phyloP scores from a whole-genome alignment of 305 asterid genomes.

The Fraxinus greggii region DNA sequence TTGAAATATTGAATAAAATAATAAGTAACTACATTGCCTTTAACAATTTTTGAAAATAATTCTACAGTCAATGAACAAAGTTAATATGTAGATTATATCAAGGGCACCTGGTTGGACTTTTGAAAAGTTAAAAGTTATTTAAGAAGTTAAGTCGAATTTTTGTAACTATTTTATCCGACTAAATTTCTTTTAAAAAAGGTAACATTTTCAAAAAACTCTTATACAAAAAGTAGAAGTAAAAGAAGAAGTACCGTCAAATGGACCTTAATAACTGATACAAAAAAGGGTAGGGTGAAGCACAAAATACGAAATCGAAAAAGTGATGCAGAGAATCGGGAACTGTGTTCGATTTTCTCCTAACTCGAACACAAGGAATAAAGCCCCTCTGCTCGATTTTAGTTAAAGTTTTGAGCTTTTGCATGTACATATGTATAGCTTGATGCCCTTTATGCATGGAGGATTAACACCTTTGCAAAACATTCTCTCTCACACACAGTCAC shows the following conservation, averaged over 20 bases:
- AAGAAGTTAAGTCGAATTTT: background rate
- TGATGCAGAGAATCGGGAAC: constrained; percentile 50
- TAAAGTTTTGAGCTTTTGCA: constrained; percentile 16
- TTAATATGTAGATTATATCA: background rate
- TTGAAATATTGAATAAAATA: too few relatives aligned
- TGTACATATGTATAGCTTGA: background rate
- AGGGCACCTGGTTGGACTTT: background rate
- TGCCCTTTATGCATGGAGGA: background rate
- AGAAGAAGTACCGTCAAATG: too few relatives aligned
- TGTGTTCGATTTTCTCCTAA: constrained; percentile 36
- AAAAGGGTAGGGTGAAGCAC: background rate
- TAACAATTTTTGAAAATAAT: too few relatives aligned
- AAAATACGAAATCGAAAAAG: constrained; percentile 46
- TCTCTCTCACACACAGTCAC: background rate
- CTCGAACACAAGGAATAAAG: constrained; percentile 31
- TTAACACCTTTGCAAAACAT: background rate
- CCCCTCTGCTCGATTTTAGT: constrained; percentile 6
- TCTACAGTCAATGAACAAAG: background rate
- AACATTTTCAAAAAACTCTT: too few relatives aligned
- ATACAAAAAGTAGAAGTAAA: too few relatives aligned
- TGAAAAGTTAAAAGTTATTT: background rate
- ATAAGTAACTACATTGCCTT: background rate
- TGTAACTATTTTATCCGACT: background rate
- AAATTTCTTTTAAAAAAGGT: too few relatives aligned
- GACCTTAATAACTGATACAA: background rate